phyloP scores from a whole-genome alignment of 2,329 filamentous ascomycete genomes.

The Drechmeria coniospora region DNA sequence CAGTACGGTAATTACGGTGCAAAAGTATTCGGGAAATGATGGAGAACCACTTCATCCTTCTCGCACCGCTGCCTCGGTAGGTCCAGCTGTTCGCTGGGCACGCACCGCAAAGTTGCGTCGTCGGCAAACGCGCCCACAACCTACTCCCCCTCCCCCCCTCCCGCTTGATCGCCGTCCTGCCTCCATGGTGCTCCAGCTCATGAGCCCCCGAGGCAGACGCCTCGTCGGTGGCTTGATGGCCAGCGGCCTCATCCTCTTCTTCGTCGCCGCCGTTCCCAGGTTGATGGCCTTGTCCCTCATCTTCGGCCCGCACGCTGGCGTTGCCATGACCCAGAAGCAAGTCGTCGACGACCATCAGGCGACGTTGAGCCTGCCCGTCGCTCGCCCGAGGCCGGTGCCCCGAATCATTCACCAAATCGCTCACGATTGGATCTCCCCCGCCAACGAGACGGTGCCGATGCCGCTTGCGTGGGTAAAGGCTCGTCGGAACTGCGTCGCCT shows the following conservation, averaged over 20 bases:
- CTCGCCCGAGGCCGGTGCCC: slow-evolving; percentile 1
- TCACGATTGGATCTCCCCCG: slow-evolving; percentile 1
- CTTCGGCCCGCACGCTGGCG: slow-evolving; percentile 3
- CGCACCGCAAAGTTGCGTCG: too few relatives aligned
- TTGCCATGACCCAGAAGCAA: slow-evolving; percentile 2
- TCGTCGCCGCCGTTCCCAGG: background rate
- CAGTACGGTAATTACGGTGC: too few relatives aligned
- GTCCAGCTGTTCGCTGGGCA: too few relatives aligned
- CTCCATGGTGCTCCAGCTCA: too few relatives aligned
- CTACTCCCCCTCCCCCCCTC: background rate
- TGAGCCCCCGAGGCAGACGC: slow-evolving; percentile 1
- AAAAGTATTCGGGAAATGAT: too few relatives aligned
- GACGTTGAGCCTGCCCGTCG: background rate
- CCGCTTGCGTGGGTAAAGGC: background rate
- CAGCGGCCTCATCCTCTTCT: background rate
- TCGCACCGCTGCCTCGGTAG: too few relatives aligned
- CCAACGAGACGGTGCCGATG: slow-evolving; percentile 3
- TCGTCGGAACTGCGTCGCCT: slow-evolving; percentile 1
- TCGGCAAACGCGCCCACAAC: too few relatives aligned
- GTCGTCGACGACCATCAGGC: background rate
- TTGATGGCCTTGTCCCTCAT: background rate
- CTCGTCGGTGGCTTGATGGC: background rate
- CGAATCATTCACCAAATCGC: slow-evolving; percentile 3
- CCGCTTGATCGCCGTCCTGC: too few relatives aligned
- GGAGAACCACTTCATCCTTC: too few relatives aligned